phyloP scores from a whole-genome alignment of 2,329 filamentous ascomycete species.

The Chaetomium strumarium region DNA sequence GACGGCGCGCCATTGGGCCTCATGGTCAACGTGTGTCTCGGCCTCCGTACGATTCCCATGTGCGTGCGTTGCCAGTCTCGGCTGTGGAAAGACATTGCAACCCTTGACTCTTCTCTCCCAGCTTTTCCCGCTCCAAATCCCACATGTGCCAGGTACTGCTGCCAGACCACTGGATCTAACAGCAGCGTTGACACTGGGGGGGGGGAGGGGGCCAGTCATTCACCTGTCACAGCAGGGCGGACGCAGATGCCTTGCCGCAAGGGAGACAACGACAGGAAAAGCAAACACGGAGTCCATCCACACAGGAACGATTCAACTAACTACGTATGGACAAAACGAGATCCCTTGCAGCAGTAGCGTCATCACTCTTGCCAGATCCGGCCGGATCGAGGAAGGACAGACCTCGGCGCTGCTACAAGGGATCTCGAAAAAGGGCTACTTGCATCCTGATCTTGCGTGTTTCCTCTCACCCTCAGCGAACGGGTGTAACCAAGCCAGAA shows the following conservation, averaged over 20 bases:
- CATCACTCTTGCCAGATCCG: conserved; percentile 1
- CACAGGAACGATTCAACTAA: background rate
- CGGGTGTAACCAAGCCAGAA: conserved; percentile 9
- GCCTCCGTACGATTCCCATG: background rate
- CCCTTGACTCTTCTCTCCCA: background rate
- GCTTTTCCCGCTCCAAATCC: background rate
- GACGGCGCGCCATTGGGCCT: conserved; percentile 3
- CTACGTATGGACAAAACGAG: background rate
- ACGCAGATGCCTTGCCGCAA: background rate
- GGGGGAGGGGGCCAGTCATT: background rate
- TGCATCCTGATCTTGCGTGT: conserved; percentile 7
- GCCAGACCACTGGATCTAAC: conserved; percentile 1
- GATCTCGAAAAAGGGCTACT: conserved; percentile 1
- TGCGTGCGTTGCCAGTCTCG: background rate
- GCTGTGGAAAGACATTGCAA: background rate
- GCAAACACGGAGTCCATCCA: too few species aligned
- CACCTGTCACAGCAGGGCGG: background rate
- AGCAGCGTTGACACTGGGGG: background rate
- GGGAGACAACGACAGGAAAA: background rate
- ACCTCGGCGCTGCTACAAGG: background rate
- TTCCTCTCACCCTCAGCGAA: background rate
- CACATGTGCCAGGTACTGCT: background rate
- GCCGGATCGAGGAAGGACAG: background rate
- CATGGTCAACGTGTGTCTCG: conserved; percentile 8
- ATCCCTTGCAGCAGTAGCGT: conserved; percentile 4